Evolutionary conservation across 164 flowering plant species (phyloP), one percentile per base, ranked within the genome.

Genomic region (Hamamelis virginiana): DNA sequence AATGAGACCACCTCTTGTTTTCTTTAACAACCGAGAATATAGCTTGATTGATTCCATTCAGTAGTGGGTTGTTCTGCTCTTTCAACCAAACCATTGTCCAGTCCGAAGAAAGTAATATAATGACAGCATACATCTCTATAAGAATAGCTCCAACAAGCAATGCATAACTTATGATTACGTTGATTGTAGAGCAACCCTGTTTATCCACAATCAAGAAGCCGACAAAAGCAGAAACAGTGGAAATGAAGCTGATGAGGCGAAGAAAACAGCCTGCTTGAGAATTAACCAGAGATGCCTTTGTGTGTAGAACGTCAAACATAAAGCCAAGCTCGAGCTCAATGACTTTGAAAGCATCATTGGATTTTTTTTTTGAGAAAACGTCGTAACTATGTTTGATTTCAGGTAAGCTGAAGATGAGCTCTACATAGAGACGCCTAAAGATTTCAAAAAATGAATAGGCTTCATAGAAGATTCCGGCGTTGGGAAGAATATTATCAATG

Each of bases 221-320:
- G 4, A 48, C 43, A 14, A 68, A 53, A 0, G 27, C 53, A 47
- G 28, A 27, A 10, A 56, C 23, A 13, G 58, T 62, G 9, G 43
- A 18, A 9, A 41, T 44, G 16, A 65, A 64, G 25, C 50, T 53
- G n/a, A 68, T 10, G 13, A 26, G 1, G 18, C 69, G 52, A 1
- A 64, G 22, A 16, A 59, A 1, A 21, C 16, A 9, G 8, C 77
- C 77, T 4, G 1, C 11, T 0, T 3, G 8, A 10, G 65, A 48
- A 14, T 66, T 26, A 21, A 69, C 18, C 69, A 71, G 0, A 33
- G 69, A 16, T 4, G 63, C 56, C 53, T 77, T 77, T 8, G 80
- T 77, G 67, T 65, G 73, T 25, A 77, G 60, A 25, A 38, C 64
- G 19, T 77, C 80, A 12, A 59, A 72, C 71, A 77, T 45, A 44